Evolutionary conservation across 345 rosid genomes (phyloP), one percentile per base, ranked within the genome.

Genomic region (Dipteronia sinensis): DNA sequence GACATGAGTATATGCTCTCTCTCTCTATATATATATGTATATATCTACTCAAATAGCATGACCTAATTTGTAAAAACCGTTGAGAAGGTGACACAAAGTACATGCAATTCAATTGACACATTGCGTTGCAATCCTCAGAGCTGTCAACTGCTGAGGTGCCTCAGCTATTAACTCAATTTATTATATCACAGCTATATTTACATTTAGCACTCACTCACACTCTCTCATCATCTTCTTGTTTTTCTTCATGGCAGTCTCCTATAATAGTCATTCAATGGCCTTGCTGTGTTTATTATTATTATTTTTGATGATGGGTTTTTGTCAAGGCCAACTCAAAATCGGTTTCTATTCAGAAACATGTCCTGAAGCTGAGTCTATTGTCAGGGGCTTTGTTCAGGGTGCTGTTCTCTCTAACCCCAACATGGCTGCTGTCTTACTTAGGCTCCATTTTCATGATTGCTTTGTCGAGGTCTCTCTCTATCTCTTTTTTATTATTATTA

Each of bases 361-460:
- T 65, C 97, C 97, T 4, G 61, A 81, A 49, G 94, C 90, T 0
- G 97, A 94, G 90, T 75, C 91, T 74, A 83, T 86, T 63, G 90
- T 94, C 25, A 62, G 20, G 23, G 71, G 76, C 12, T 85, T 82
- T n/a, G 93, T 91, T 64, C 75, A 78, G 16, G 47, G 87, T 44
- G 90, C 91, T 70, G 83, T 84, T 46, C 58, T 71, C 8, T 76
- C 83, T 27, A 76, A 85, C 81, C 82, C 83, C 67, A 88, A 81
- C 71, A 74, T 67, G 62, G 89, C 91, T 27, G 85, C 97, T 6
- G 58, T 86, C 61, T 81, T 93, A 86, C 92, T 94, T 55, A 84
- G 98, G 23, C 96, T 90, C 75, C 92, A 90, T 74, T 94, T 94
- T 81, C 98, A 90, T n/a, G 96, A 92, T 76, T 94, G 97, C 87